phyloP scores from a whole-genome alignment of 2,329 filamentous ascomycete genomes.

The Aspergillus sp. region DNA sequence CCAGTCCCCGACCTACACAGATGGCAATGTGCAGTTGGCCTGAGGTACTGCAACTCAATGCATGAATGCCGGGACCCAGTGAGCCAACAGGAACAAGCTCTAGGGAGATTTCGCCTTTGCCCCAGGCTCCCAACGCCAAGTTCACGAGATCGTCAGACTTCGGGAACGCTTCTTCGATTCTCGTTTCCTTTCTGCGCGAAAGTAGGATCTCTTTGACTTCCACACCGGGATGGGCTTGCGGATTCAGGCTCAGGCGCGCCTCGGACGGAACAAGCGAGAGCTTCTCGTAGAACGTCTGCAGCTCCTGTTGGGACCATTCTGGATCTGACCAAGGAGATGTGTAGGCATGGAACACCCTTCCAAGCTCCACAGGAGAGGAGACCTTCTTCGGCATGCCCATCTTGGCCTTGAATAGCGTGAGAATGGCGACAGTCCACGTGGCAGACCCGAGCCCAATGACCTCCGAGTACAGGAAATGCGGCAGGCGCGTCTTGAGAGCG shows the following conservation, averaged over 20 bases:
- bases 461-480: slow-evolving; percentile 47
- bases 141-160: slow-evolving; percentile 37
- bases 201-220: slow-evolving; percentile 47
- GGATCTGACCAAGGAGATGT: slow-evolving; percentile 46
- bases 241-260: slow-evolving; percentile 45
- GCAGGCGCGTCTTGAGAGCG: slow-evolving; percentile 43
- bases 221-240: slow-evolving; percentile 45
- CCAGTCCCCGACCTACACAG: slow-evolving; percentile 32
- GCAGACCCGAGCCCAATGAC: slow-evolving; percentile 52
- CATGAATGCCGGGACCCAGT: slow-evolving; percentile 37
- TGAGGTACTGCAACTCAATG: slow-evolving; percentile 34
- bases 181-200: slow-evolving; percentile 38
- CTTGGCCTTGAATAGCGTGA: slow-evolving; percentile 52
- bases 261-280: slow-evolving; percentile 45
- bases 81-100: slow-evolving; percentile 38
- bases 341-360: slow-evolving; percentile 47
- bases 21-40: slow-evolving; percentile 33
- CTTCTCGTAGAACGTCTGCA: slow-evolving; percentile 50
- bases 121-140: slow-evolving; percentile 37
- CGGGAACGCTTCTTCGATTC: slow-evolving; percentile 50
- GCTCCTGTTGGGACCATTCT: slow-evolving; percentile 53
- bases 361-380: slow-evolving; percentile 35
- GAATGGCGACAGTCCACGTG: slow-evolving; percentile 56
- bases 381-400: slow-evolving; percentile 50
- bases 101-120: slow-evolving; percentile 32